Evolutionary conservation across 1,139 yeast genomes (phyloP), one percentile per base, ranked within the genome.

Genomic region (Debaryomyces sp.): DNA sequence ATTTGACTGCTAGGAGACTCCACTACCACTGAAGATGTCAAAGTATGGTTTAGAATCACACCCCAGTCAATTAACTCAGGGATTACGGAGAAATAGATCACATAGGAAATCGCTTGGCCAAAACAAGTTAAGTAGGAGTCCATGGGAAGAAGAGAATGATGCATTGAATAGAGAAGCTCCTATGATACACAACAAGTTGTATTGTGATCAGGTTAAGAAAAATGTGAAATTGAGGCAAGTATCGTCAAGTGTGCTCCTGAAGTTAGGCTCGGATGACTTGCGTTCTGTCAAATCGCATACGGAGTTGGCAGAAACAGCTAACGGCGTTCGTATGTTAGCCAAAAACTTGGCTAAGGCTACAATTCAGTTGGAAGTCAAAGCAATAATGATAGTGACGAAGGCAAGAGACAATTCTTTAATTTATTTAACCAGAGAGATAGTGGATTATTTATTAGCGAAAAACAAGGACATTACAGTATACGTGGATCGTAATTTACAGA

Each of bases 301-400:
- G 7, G 87, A 86, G 59, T 69, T 85, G 57, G 89, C 94, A 3
- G 88, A 89, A 59, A 88, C 96, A 2, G 96, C 96, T 3, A 88
- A 89, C 57, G 95, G 94, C 2, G 96, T 89, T 1, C 75, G 96
- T 43, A 80, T 87, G 73, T 73, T 89, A 52, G 90, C 94, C 18
- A 85, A 85, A 55, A 88, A 87, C 62, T 71, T 89, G 38, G 80
- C 87, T 42, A 81, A 83, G 56, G 91, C 96, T 5, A 84, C 89
- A 4, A 85, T 89, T 36, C 85, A 84, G 55, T 67, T 89, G 26
- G 85, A 87, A 49, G 85, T 87, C 8, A 77, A 78, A 47, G 82
- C 89, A 8, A 80, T 90, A 22, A 78, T 90, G 83, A 80, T 90
- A 21, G 91, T 89, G 12, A 90, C 96, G 12, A 90, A 90, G 64